Evolutionary conservation across 305 asterid species (phyloP), one percentile per base, ranked within the genome.

Genomic region (Withania somnifera): DNA sequence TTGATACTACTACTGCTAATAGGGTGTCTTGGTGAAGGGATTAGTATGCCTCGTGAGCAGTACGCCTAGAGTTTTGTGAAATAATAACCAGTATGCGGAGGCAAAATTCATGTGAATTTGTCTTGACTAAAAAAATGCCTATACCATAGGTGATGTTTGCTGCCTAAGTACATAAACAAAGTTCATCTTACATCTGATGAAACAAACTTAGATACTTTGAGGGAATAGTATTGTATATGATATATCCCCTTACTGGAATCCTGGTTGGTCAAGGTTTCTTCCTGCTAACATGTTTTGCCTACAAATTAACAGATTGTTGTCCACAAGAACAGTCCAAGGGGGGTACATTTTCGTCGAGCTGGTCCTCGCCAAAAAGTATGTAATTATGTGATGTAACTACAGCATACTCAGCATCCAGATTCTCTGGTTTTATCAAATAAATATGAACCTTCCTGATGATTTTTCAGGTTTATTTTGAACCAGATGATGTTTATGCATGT

Each of bases 401-500:
- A 24, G n/a, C 47, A 8, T 58, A 40, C 81, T 7, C 30, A 34
- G 14, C 4, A 54, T 22, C 42, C 47, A 11, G 32, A 32, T 8
- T 34, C 28, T 14, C 56, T 20, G 56, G 61, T 75, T 30, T 47
- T 15, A 17, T 14, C 32, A 36, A 53, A 20, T n/a, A 34, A 85
- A 10, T 34, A 54, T 36, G 38, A 54, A 24, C 7, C 30, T 22
- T 45, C 5, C 40, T 76, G 57, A 32, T 75, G 20, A 57, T 63
- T 71, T 63, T 6, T 42, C 94, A 97, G 99, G 98, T 97, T 56
- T 97, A 88, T 84, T 94, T 93, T 86, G 82, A 89, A 53, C 86
- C 99, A 58, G 98, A 93, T 86, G 99, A 94, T 38, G 98, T 94
- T 77, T 87, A 75, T 83, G 99, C 98, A 50, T 94, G 98, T 86